Percentiles rank a stretch among this genome's conserved stretches.
Evolutionary conservation across 2,329 filamentous ascomycete genomes (phyloP).

Genomic region (Davidsoniella neocaledoniae): DNA sequence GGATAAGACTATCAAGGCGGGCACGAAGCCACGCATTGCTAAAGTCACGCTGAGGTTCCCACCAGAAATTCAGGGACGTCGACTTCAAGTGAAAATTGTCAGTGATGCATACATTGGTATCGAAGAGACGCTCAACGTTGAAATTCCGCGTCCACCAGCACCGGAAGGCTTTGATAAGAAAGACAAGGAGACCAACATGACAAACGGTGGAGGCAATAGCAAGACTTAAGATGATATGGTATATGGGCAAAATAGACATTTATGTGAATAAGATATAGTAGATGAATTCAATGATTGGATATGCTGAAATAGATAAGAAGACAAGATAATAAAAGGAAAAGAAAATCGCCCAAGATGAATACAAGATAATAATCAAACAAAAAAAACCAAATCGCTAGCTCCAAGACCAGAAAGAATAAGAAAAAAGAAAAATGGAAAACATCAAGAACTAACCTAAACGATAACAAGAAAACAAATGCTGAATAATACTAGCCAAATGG

Average conservation of each 20-base stretch:
- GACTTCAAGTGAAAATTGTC: conserved; percentile 56
- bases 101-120: conserved; percentile 83
- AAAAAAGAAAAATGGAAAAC: neutral
- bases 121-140: conserved; percentile 34
- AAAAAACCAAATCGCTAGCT: neutral
- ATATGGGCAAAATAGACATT: too few species aligned
- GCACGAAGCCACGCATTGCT: conserved; percentile 3
- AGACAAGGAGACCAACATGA: too few species aligned
- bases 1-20: conserved; percentile 6
- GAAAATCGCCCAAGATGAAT: neutral
- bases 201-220: too few species aligned
- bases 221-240: too few species aligned
- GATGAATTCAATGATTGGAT: too few species aligned
- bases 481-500: neutral
- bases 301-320: conserved; percentile 3
- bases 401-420: neutral
- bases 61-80: conserved; percentile 30
- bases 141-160: conserved; percentile 32
- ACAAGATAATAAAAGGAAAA: conserved; percentile 2
- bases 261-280: too few species aligned
- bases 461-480: neutral
- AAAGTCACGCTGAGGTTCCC: conserved; percentile 21
- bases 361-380: neutral
- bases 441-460: neutral
- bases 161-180: conserved; percentile 10